Percentiles rank a stretch among this genome's conserved stretches.
Evolutionary conservation across 2,329 filamentous ascomycete genomes (phyloP).

Genomic region (Diaporthe sp.): DNA sequence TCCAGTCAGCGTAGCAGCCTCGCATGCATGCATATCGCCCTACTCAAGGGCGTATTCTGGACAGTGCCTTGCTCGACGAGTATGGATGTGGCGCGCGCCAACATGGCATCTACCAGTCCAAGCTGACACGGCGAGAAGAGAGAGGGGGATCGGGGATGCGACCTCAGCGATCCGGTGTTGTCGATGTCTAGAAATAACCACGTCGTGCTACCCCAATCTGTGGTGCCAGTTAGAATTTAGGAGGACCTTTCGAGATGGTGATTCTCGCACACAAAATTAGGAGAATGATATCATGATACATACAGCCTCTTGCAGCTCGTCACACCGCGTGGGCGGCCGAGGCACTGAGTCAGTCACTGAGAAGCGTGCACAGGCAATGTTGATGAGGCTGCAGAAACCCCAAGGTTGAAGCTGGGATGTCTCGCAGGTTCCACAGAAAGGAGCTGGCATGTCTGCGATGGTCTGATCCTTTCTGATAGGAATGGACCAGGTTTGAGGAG

Average conservation of each 20-base stretch:
- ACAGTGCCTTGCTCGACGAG: not conserved
- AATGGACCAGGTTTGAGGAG: not conserved
- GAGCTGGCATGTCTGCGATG: constrained; percentile 2
- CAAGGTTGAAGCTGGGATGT: constrained; percentile 5
- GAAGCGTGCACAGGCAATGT: not conserved
- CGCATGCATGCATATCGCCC: constrained; percentile 1
- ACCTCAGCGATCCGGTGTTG: constrained; percentile 29
- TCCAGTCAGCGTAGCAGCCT: constrained; percentile 12
- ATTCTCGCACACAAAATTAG: not conserved
- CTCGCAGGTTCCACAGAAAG: constrained; percentile 20
- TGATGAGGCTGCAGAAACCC: constrained; percentile 23
- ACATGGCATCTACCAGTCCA: constrained; percentile 9
- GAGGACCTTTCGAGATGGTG: constrained; percentile 12
- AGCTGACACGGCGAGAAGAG: not conserved
- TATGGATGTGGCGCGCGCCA: constrained; percentile 34
- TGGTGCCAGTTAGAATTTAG: constrained; percentile 11
- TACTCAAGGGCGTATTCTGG: constrained; percentile 20
- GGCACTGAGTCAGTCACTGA: constrained; percentile 15
- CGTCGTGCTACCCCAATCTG: constrained; percentile 32
- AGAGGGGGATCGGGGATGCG: constrained; percentile 36
- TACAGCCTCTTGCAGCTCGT: constrained; percentile 28
- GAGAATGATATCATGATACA: constrained; percentile 40
- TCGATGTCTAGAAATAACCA: constrained; percentile 9
- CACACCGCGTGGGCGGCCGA: constrained; percentile 7
- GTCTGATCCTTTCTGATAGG: constrained; percentile 7